A percentile compares a stretch with the other conserved stretches of the same genome.
phyloP scores from a whole-genome alignment of 2,329 filamentous ascomycete species.

The Neopestalotiopsis sp. region DNA sequence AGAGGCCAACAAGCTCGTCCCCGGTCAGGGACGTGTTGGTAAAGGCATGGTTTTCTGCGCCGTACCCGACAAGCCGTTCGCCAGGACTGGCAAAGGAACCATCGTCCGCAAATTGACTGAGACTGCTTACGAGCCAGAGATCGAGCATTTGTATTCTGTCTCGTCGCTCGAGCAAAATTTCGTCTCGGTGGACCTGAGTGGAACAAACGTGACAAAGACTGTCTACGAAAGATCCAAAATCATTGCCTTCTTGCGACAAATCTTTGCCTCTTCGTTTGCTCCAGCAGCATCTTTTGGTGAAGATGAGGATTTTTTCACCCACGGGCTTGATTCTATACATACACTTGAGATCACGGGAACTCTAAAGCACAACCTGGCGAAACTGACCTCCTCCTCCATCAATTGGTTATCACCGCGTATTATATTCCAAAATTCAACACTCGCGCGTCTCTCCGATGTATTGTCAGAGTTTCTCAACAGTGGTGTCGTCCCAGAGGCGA shows the following conservation, averaged over 20 bases:
- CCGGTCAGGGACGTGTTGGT: slow-evolving; percentile 8
- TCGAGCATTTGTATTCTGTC: slow-evolving; percentile 6
- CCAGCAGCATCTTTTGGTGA: slow-evolving; percentile 6
- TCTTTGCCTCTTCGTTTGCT: not conserved
- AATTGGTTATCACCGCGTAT: slow-evolving; percentile 1
- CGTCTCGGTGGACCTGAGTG: not conserved
- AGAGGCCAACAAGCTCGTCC: slow-evolving; percentile 7
- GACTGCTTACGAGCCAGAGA: slow-evolving; percentile 6
- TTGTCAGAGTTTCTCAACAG: not conserved
- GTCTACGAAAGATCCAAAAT: slow-evolving; percentile 1
- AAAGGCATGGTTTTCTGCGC: slow-evolving; percentile 10
- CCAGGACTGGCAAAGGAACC: slow-evolving; percentile 11
- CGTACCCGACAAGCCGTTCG: slow-evolving; percentile 10
- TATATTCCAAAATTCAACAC: slow-evolving; percentile 5
- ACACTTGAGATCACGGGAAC: slow-evolving; percentile 17
- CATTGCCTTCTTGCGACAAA: slow-evolving; percentile 2
- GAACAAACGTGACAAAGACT: not conserved
- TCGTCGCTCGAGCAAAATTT: not conserved
- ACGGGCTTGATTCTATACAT: slow-evolving; percentile 23
- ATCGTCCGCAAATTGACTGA: slow-evolving; percentile 13
- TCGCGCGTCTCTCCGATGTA: slow-evolving; percentile 3
- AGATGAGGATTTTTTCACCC: slow-evolving; percentile 22
- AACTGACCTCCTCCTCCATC: not conserved
- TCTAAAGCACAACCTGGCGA: slow-evolving; percentile 19
- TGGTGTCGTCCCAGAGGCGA: not conserved